Evolutionary conservation across 164 flowering plant genomes (phyloP).

Genomic region (Magnolia officinalis): DNA sequence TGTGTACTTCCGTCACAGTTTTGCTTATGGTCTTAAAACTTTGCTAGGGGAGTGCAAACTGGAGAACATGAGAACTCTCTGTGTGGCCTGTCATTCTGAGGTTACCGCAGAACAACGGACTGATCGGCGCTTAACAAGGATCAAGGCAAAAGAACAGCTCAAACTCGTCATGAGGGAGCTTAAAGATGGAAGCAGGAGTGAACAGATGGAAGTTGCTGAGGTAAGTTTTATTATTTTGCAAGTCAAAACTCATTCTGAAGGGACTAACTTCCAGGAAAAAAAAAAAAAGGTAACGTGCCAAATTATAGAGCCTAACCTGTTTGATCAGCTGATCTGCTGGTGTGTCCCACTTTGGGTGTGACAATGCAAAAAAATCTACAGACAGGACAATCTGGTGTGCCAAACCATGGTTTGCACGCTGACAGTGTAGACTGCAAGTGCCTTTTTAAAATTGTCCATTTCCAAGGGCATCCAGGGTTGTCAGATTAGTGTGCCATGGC

Average conservation of each 20-base stretch:
- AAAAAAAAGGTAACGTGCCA: background rate
- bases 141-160: slow-evolving; percentile 57
- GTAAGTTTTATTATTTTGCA: background rate
- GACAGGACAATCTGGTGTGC: background rate
- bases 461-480: too few species aligned
- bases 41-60: slow-evolving; percentile 73
- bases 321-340: background rate
- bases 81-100: slow-evolving; percentile 85
- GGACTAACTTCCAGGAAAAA: too few species aligned
- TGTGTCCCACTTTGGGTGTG: background rate
- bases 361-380: background rate
- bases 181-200: slow-evolving; percentile 16
- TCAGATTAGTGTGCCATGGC: too few species aligned
- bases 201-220: slow-evolving; percentile 4
- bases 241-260: background rate
- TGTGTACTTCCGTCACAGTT: background rate
- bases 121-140: slow-evolving; percentile 43
- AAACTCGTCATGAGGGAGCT: slow-evolving; percentile 35
- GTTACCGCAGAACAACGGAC: slow-evolving; percentile 70
- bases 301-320: background rate
- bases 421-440: too few species aligned
- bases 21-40: background rate
- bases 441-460: too few species aligned
- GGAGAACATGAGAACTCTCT: slow-evolving; percentile 89
- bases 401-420: too few species aligned